Percentiles rank a stretch among this genome's conserved stretches.
Evolutionary conservation across 768 basidiomycete genomes (phyloP).

Genomic region (Suillus discolor): DNA sequence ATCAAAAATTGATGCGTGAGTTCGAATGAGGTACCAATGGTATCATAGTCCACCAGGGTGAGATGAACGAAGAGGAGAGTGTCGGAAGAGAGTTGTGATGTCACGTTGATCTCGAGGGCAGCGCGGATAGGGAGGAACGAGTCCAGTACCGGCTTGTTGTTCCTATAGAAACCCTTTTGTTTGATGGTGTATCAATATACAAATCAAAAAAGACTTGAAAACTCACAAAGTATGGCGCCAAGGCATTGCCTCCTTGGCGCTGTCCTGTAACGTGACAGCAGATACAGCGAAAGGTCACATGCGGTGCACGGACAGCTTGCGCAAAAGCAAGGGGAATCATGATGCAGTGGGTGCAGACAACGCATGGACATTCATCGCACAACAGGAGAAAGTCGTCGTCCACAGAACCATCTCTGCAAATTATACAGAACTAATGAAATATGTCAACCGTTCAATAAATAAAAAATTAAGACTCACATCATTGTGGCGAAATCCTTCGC

Average conservation of each 20-base stretch:
- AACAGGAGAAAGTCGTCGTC: not conserved
- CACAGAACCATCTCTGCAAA: not conserved
- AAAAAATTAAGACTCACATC: not conserved
- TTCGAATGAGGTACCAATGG: too few relatives aligned
- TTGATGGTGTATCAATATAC: not conserved
- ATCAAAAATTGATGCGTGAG: too few relatives aligned
- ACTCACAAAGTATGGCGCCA: not conserved
- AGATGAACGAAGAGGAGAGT: not conserved
- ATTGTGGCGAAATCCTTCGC: not conserved
- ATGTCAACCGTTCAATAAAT: not conserved
- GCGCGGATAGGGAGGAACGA: not conserved
- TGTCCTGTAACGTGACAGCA: not conserved
- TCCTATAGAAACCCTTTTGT: not conserved
- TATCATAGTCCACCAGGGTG: too few relatives aligned
- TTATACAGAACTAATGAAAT: not conserved
- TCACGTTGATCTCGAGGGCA: not conserved
- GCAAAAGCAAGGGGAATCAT: not conserved
- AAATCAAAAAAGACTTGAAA: not conserved
- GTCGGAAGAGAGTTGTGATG: not conserved
- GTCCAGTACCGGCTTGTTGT: not conserved
- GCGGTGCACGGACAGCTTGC: not conserved
- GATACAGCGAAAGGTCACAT: not conserved
- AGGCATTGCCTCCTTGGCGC: not conserved
- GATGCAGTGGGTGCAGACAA: not conserved
- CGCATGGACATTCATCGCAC: not conserved